Evolutionary conservation across 2,329 filamentous ascomycete genomes (phyloP).

Genomic region (Bipolaris victoriae): DNA sequence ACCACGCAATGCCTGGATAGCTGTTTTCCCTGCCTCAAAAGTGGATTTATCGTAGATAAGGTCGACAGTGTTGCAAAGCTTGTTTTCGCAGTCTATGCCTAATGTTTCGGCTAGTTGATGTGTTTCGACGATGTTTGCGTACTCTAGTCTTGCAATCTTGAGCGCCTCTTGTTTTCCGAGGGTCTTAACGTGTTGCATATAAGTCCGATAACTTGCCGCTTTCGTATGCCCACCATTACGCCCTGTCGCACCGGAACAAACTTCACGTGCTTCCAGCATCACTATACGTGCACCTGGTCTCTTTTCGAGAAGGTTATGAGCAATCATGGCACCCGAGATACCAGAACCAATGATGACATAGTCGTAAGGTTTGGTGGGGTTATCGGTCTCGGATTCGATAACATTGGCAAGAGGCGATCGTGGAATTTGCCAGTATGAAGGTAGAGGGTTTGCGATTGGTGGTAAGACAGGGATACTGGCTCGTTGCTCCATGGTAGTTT

Average conservation of each 20-base stretch:
- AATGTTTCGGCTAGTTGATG: constrained; percentile 60
- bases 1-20: constrained; percentile 29
- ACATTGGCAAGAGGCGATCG: constrained; percentile 46
- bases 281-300: constrained; percentile 31
- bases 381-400: constrained; percentile 34
- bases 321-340: constrained; percentile 49
- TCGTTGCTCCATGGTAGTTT: constrained; percentile 35
- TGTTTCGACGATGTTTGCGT: constrained; percentile 58
- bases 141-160: constrained; percentile 50
- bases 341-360: constrained; percentile 50
- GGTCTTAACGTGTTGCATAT: constrained; percentile 54
- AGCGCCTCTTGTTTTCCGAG: constrained; percentile 59
- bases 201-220: constrained; percentile 59
- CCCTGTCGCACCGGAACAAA: constrained; percentile 51
- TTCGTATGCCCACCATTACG: constrained; percentile 58
- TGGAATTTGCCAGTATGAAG: constrained; percentile 53
- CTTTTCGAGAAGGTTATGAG: constrained; percentile 42
- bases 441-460: constrained; percentile 43
- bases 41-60: constrained; percentile 59
- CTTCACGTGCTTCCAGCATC: constrained; percentile 50
- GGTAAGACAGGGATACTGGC: constrained; percentile 38
- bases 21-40: constrained; percentile 36
- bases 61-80: constrained; percentile 62
- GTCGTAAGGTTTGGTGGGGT: constrained; percentile 36
- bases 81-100: constrained; percentile 54